Percentiles rank a stretch among this genome's conserved stretches.
Evolutionary conservation across 2,329 filamentous ascomycete species (phyloP).

Genomic region (Aspergillus aculeatus): DNA sequence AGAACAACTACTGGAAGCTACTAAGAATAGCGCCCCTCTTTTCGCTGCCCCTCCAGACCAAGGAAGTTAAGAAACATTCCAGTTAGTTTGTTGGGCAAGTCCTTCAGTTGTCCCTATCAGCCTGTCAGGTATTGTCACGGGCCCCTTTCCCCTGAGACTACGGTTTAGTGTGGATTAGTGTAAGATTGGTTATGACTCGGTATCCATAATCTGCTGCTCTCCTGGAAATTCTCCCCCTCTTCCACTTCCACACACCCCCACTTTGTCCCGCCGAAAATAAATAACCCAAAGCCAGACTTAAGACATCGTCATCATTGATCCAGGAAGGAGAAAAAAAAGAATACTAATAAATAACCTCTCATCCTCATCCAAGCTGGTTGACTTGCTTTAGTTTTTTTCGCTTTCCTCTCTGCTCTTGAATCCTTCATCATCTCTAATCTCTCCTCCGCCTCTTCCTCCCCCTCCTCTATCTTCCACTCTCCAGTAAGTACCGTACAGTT

Average conservation of each 20-base stretch:
- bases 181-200: neutral
- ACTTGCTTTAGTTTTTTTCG: neutral
- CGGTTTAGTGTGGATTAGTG: neutral
- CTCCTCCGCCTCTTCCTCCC: no score
- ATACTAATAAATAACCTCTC: neutral
- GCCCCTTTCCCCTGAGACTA: neutral
- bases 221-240: neutral
- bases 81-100: neutral
- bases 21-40: no score
- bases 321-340: neutral
- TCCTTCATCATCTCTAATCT: no score
- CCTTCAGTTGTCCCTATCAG: neutral
- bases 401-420: neutral
- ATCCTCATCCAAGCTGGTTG: neutral
- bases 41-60: neutral
- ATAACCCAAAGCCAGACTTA: neutral
- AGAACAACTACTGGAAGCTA: no score
- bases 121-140: neutral
- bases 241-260: constrained; percentile 3
- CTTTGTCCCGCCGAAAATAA: constrained; percentile 11
- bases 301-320: neutral
- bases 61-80: neutral
- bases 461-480: neutral
- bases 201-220: neutral
- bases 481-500: neutral